A percentile compares a stretch with the other conserved stretches of the same genome.
Conservation (phyloP, 352 stramenopile species). For the Phytopythium litorale region DNA sequence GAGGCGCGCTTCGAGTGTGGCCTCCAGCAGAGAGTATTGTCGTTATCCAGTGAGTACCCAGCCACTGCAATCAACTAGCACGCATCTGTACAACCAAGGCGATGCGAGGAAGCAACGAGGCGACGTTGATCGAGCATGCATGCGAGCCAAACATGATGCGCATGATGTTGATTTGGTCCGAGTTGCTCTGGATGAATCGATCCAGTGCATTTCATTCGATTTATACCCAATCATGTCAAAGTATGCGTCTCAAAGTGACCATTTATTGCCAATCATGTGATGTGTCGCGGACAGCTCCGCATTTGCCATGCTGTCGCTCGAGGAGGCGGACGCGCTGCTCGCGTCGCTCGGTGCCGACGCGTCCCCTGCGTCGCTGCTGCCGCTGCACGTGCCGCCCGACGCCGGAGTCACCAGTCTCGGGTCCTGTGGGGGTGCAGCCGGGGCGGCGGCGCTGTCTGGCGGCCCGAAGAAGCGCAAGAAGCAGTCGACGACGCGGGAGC, state of each 20-base stretch:
- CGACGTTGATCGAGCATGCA: not conserved
- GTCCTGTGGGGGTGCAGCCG: not conserved
- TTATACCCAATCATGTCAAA: not conserved
- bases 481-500: constrained; percentile 16
- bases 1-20: too few relatives aligned
- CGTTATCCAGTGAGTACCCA: too few relatives aligned
- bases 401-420: not conserved
- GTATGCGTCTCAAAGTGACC: not conserved
- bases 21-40: too few relatives aligned
- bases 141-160: too few relatives aligned
- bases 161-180: not conserved
- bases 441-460: not conserved
- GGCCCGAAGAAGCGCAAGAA: constrained; percentile 11
- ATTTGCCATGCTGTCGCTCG: constrained; percentile 6
- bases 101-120: not conserved
- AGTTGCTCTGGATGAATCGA: not conserved
- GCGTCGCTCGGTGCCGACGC: constrained; percentile 6
- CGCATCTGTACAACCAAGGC: too few relatives aligned
- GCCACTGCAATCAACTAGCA: too few relatives aligned
- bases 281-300: not conserved
- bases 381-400: not conserved
- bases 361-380: not conserved
- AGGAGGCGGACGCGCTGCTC: constrained; percentile 10
- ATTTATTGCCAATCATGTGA: not conserved
- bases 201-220: not conserved